Conservation (phyloP, 306 rosid genomes). For the Urtica urens region DNA sequence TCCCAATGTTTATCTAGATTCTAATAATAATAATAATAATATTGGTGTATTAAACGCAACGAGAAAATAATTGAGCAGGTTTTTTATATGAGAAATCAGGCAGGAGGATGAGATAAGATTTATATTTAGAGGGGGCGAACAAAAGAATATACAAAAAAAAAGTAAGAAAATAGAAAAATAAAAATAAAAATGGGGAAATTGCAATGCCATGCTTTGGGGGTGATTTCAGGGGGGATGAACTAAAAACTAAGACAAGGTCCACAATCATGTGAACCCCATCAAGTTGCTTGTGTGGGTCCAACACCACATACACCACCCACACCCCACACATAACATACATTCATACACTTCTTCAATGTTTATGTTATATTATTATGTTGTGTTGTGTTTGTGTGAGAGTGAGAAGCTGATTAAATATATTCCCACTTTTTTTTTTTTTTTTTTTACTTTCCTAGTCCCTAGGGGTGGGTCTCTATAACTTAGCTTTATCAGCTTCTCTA, state of each 20-base stretch:
- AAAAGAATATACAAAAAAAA: background rate
- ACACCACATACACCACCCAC: constrained; percentile 54
- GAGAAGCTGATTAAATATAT: too few relatives aligned
- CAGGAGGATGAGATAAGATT: constrained; percentile 21
- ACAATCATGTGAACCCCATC: constrained; percentile 82
- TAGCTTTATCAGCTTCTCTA: too few relatives aligned
- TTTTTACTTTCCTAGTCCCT: constrained; percentile 8
- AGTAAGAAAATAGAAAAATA: background rate
- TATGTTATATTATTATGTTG: background rate
- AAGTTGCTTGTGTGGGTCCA: constrained; percentile 57
- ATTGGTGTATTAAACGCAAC: constrained; percentile 12
- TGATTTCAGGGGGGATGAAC: constrained; percentile 94
- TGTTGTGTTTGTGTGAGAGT: too few relatives aligned
- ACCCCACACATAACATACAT: constrained; percentile 32
- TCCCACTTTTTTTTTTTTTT: background rate
- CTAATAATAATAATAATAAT: too few relatives aligned
- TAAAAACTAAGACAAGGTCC: constrained; percentile 47
- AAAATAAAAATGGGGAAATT: background rate
- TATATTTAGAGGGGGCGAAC: background rate
- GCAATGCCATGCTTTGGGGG: constrained; percentile 18
- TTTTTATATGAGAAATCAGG: constrained; percentile 19
- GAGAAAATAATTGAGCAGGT: constrained; percentile 28
- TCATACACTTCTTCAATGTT: background rate
- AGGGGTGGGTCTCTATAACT: too few relatives aligned
- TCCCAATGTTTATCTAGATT: constrained; percentile 24